A percentile compares a stretch with the other conserved stretches of the same genome.
Evolutionary conservation across 2,329 filamentous ascomycete genomes (phyloP).

Genomic region (Zalaria obscura): DNA sequence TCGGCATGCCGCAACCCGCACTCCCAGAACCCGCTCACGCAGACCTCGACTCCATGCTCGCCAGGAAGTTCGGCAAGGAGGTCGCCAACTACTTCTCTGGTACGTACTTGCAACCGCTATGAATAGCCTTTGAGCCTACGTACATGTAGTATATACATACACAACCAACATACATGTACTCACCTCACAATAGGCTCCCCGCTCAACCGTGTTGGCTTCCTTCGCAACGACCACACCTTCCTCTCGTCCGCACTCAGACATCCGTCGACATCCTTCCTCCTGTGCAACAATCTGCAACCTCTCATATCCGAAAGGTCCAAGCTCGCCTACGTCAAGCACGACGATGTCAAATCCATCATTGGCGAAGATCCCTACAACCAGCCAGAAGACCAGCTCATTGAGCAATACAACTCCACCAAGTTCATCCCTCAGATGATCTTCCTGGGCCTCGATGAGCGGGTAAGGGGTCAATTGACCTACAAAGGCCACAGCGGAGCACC

Average conservation of each 20-base stretch:
- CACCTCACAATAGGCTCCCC: conserved; percentile 42
- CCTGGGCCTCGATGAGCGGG: conserved; percentile 62
- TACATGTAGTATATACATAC: too few species aligned
- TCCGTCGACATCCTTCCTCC: conserved; percentile 55
- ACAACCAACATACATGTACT: not conserved
- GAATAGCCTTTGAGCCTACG: too few species aligned
- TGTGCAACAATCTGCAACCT: conserved; percentile 67
- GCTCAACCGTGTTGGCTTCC: conserved; percentile 66
- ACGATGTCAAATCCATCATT: conserved; percentile 57
- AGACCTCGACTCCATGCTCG: conserved; percentile 54
- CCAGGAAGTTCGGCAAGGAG: conserved; percentile 64
- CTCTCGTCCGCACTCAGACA: conserved; percentile 52
- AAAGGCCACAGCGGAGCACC: conserved; percentile 62
- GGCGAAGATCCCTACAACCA: conserved; percentile 56
- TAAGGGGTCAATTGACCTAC: conserved; percentile 41
- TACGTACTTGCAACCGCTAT: conserved; percentile 7
- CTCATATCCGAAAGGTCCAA: conserved; percentile 46
- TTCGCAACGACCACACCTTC: conserved; percentile 58
- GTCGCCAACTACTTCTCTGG: conserved; percentile 70
- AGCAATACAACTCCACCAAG: conserved; percentile 56
- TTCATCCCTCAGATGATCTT: conserved; percentile 65
- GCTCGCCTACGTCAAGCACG: conserved; percentile 54
- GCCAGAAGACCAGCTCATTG: conserved; percentile 58
- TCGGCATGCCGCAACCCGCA: conserved; percentile 23
- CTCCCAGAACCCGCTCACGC: conserved; percentile 45